Percentiles rank a stretch among this genome's conserved stretches.
phyloP scores from a whole-genome alignment of 768 basidiomycete genomes.

The Lactarius vividus region DNA sequence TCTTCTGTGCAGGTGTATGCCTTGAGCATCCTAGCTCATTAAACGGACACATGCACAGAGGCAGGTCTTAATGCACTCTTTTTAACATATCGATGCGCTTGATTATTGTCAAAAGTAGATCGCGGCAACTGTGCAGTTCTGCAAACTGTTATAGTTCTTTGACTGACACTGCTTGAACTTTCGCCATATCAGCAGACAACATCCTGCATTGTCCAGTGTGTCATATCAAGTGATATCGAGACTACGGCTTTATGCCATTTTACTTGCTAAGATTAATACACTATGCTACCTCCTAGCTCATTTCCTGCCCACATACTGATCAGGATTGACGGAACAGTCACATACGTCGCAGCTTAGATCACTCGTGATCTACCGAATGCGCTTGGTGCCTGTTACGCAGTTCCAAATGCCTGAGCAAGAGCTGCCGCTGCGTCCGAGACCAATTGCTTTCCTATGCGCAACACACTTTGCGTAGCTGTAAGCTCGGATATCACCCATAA shows the following conservation, averaged over 20 bases:
- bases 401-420: slow-evolving; percentile 34
- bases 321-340: slow-evolving; percentile 13
- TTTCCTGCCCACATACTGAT: slow-evolving; percentile 12
- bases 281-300: slow-evolving; percentile 11
- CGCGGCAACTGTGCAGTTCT: slow-evolving; percentile 18
- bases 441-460: slow-evolving; percentile 38
- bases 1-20: slow-evolving; percentile 28
- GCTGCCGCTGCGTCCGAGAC: slow-evolving; percentile 40
- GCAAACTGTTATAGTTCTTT: slow-evolving; percentile 16
- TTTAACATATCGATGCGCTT: slow-evolving; percentile 26
- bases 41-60: slow-evolving; percentile 27
- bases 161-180: slow-evolving; percentile 14
- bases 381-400: slow-evolving; percentile 1
- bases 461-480: slow-evolving; percentile 29
- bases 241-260: slow-evolving; percentile 1
- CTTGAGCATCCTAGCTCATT: slow-evolving; percentile 22
- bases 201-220: slow-evolving; percentile 3
- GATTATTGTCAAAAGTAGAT: slow-evolving; percentile 27
- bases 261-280: slow-evolving; percentile 18
- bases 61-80: slow-evolving; percentile 28
- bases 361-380: not conserved
- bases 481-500: slow-evolving; percentile 12
- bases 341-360: not conserved
- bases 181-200: slow-evolving; percentile 13
- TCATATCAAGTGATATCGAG: slow-evolving; percentile 13